phyloP scores from a whole-genome alignment of 192 early-diverging fungal genomes.

The Podila epicladia region DNA sequence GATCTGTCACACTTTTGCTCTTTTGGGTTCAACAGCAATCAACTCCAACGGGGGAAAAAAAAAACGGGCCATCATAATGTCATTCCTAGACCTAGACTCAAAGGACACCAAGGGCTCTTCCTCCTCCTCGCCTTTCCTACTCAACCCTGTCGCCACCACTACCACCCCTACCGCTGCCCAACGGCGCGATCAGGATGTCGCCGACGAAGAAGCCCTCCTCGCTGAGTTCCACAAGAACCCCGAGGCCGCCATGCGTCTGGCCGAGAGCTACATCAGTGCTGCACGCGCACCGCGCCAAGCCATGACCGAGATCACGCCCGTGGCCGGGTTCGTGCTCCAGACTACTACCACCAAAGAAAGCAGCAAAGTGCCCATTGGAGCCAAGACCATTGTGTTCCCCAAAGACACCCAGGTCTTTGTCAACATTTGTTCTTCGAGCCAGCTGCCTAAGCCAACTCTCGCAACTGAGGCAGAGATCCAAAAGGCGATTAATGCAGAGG shows the following conservation, averaged over 20 bases:
- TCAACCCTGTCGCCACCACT: neutral
- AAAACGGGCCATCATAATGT: conserved; percentile 9
- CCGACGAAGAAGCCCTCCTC: conserved; percentile 40
- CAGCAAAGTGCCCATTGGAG: conserved; percentile 10
- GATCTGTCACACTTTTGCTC: too few species aligned
- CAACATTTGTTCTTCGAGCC: conserved; percentile 68
- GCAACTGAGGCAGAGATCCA: conserved; percentile 71
- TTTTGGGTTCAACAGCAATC: too few species aligned
- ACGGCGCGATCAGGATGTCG: conserved; percentile 13
- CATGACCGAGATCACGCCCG: conserved; percentile 55
- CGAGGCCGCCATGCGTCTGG: conserved; percentile 41
- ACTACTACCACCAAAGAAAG: conserved; percentile 32
- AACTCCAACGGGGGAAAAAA: too few species aligned
- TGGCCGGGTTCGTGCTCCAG: conserved; percentile 67
- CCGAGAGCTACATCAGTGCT: conserved; percentile 26
- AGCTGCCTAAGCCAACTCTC: conserved; percentile 64
- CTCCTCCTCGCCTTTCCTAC: conserved; percentile 10
- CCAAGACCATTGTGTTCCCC: conserved; percentile 40
- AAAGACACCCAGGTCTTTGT: conserved; percentile 63
- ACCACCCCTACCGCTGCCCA: neutral
- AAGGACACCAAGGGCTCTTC: neutral
- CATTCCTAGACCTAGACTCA: conserved; percentile 35
- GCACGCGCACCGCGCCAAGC: conserved; percentile 31
- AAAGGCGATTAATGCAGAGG: conserved; percentile 67
- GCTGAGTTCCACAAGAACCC: conserved; percentile 54